Evolutionary conservation across 352 stramenopile genomes (phyloP).

Genomic region (Thalassiosira hispida): DNA sequence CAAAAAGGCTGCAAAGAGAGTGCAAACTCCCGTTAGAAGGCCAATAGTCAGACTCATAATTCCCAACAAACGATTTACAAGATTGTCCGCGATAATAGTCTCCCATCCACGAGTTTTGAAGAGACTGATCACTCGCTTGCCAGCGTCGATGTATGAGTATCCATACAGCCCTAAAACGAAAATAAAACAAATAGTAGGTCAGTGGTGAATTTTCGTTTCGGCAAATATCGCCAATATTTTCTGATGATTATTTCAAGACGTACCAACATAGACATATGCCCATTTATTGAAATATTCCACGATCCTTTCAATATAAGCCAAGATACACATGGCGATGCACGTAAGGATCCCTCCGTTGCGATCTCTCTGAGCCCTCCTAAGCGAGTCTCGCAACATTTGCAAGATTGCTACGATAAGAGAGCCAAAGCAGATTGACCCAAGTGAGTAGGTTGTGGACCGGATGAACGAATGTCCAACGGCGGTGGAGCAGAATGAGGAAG

Average conservation of each 20-base stretch:
- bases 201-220: too few species aligned
- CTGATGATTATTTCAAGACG: too few species aligned
- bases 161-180: conserved; percentile 85
- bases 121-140: conserved; percentile 91
- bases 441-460: conserved; percentile 63
- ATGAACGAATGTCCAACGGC: conserved; percentile 48
- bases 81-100: conserved; percentile 95
- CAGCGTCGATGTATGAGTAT: conserved; percentile 92
- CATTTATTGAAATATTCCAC: conserved; percentile 91
- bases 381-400: conserved; percentile 84
- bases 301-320: conserved; percentile 87
- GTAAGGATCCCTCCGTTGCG: conserved; percentile 87
- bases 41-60: conserved; percentile 88
- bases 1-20: conserved; percentile 39
- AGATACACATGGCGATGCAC: conserved; percentile 89
- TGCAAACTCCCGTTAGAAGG: conserved; percentile 34
- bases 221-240: conserved; percentile 70
- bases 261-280: conserved; percentile 94
- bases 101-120: conserved; percentile 93
- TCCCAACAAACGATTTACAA: conserved; percentile 87
- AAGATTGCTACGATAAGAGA: conserved; percentile 89
- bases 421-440: conserved; percentile 84
- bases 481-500: conserved; percentile 58
- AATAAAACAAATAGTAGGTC: not conserved
- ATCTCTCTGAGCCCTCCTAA: conserved; percentile 74